Evolutionary conservation across 257 asterid genomes (phyloP).

Genomic region (Avicennia marina): DNA sequence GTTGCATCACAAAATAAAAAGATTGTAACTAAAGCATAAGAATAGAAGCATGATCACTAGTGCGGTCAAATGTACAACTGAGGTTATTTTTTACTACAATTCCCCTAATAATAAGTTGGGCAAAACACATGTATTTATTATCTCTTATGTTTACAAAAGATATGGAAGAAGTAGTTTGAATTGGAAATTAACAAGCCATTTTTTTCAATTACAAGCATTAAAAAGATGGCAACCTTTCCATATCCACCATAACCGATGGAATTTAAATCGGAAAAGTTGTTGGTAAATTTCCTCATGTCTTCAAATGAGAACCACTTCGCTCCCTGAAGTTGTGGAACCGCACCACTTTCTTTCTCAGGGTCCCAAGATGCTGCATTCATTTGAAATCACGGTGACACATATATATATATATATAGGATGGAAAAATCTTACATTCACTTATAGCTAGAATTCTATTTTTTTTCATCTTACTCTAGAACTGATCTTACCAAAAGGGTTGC

Average conservation of each 20-base stretch:
- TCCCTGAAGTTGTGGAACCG: conserved; percentile 82
- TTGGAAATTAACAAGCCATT: neutral
- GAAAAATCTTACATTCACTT: neutral
- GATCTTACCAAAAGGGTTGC: conserved; percentile 72
- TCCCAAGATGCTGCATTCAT: conserved; percentile 69
- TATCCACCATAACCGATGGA: conserved; percentile 86
- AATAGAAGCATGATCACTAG: neutral
- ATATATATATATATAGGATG: neutral
- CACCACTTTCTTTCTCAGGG: conserved; percentile 56
- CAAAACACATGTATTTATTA: too few relatives aligned
- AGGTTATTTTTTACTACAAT: too few relatives aligned
- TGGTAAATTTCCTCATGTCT: conserved; percentile 57
- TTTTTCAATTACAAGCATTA: neutral
- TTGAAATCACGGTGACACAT: conserved; percentile 10
- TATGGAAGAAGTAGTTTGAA: neutral
- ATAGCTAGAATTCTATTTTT: conserved; percentile 4
- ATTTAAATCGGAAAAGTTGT: conserved; percentile 66
- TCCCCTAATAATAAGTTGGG: too few relatives aligned
- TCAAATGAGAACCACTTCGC: conserved; percentile 79
- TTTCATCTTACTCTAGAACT: neutral
- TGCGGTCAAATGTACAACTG: too few relatives aligned
- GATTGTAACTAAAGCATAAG: neutral
- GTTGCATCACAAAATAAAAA: conserved; percentile 5
- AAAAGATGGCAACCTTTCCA: conserved; percentile 57
- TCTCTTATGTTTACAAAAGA: neutral